phyloP scores from a whole-genome alignment of 768 basidiomycete genomes.

The Mycena latifolia region DNA sequence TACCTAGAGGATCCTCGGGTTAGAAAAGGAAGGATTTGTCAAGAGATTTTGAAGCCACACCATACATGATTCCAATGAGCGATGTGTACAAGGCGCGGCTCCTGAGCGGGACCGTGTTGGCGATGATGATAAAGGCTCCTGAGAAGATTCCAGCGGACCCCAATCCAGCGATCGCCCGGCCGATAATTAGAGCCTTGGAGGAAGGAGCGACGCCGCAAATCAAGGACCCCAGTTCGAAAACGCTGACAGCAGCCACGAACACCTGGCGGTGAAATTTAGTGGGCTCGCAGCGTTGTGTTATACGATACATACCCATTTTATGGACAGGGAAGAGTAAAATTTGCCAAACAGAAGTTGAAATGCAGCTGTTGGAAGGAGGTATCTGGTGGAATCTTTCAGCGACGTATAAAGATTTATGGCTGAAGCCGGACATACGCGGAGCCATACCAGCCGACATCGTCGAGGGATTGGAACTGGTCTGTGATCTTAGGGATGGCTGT shows the following conservation, averaged over 20 bases:
- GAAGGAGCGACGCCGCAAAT: conserved; percentile 22
- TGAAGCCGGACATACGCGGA: conserved; percentile 22
- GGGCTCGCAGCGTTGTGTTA: not conserved
- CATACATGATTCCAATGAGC: conserved; percentile 16
- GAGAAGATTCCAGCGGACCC: conserved; percentile 23
- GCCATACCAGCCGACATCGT: conserved; percentile 38
- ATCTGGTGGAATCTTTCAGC: not conserved
- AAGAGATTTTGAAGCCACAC: conserved; percentile 2
- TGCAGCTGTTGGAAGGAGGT: conserved; percentile 24
- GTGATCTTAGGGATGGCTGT: conserved; percentile 39
- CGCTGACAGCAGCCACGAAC: conserved; percentile 4
- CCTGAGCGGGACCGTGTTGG: conserved; percentile 21
- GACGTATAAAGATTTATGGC: no score
- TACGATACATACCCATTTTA: conserved; percentile 7
- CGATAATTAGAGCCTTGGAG: conserved; percentile 22
- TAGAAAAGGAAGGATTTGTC: no score
- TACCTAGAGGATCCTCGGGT: not conserved
- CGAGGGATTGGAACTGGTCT: conserved; percentile 44
- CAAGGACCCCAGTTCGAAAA: conserved; percentile 23
- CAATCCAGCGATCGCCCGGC: conserved; percentile 29
- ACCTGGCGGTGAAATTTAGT: not conserved
- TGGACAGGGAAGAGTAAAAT: conserved; percentile 13
- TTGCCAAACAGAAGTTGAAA: conserved; percentile 27
- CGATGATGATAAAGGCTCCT: conserved; percentile 24
- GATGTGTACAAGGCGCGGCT: no score